Evolutionary conservation across 2,329 filamentous ascomycete genomes (phyloP).

Genomic region (Exophiala alcalophila): DNA sequence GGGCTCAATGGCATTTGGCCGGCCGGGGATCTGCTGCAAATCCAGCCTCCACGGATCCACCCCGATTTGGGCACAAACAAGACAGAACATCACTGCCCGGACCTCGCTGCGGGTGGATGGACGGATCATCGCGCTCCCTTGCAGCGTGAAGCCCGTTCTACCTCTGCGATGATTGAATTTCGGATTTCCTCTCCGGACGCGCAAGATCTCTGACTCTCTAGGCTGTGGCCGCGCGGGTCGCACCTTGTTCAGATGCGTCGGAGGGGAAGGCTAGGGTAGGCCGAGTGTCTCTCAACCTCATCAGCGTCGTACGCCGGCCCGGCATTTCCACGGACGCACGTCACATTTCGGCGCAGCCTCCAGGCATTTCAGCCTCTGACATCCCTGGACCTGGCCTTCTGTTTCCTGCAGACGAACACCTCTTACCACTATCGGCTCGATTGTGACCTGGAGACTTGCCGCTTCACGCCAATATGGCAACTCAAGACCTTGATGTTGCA

Average conservation of each 20-base stretch:
- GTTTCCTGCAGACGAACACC: no score
- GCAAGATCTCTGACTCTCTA: neutral
- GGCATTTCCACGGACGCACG: neutral
- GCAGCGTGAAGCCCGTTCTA: constrained; percentile 18
- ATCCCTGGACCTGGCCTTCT: no score
- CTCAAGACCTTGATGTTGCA: neutral
- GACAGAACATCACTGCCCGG: neutral
- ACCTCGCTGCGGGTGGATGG: constrained; percentile 11
- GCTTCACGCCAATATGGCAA: no score
- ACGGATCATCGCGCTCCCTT: constrained; percentile 8
- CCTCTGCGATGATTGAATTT: constrained; percentile 12
- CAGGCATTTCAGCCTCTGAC: no score
- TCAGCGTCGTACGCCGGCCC: no score
- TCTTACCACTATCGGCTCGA: no score
- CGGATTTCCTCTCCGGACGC: constrained; percentile 13
- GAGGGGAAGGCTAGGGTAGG: neutral
- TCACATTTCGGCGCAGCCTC: neutral
- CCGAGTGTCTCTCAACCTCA: neutral
- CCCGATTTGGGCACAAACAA: neutral
- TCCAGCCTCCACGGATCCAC: neutral
- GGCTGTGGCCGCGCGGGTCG: neutral
- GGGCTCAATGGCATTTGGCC: neutral
- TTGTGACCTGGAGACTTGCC: no score
- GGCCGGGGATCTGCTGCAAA: neutral
- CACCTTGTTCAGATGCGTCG: neutral